Conservation (phyloP, 2,329 filamentous ascomycete genomes). For the Dothideomycetidae sp. region DNA sequence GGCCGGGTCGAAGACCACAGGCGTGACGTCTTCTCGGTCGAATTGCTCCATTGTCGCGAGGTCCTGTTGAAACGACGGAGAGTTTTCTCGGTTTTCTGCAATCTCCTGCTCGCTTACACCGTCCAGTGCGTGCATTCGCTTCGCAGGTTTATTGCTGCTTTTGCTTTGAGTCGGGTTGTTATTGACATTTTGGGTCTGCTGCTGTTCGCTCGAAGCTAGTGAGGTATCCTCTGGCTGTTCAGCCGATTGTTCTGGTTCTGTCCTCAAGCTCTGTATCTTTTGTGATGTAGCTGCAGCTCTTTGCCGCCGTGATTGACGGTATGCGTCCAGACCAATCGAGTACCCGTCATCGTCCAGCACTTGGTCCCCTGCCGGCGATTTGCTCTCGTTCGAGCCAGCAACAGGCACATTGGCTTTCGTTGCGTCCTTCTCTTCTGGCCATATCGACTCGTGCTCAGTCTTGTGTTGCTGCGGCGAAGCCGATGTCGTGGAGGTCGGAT, state of each 20-base stretch:
- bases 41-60: slow-evolving; percentile 12
- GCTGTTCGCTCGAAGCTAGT: neutral
- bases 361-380: slow-evolving; percentile 2
- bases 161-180: too few relatives aligned
- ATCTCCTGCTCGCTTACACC: neutral
- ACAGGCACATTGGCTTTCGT: neutral
- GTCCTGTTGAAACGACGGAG: slow-evolving; percentile 10
- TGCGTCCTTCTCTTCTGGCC: neutral
- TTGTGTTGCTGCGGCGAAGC: neutral
- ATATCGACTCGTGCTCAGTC: neutral
- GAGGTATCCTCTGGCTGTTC: neutral
- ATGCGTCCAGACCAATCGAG: neutral
- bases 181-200: too few relatives aligned
- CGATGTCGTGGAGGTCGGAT: neutral
- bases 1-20: slow-evolving; percentile 11
- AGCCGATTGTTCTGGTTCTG: neutral
- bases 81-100: neutral
- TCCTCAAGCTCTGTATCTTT: neutral
- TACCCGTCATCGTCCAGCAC: neutral
- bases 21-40: slow-evolving; percentile 13
- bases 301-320: neutral
- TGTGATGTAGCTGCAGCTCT: neutral
- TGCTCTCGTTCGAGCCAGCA: neutral
- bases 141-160: too few relatives aligned
- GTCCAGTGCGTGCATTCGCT: neutral